Evolutionary conservation across 306 rosid species (phyloP).

Genomic region (Pyrus communis): DNA sequence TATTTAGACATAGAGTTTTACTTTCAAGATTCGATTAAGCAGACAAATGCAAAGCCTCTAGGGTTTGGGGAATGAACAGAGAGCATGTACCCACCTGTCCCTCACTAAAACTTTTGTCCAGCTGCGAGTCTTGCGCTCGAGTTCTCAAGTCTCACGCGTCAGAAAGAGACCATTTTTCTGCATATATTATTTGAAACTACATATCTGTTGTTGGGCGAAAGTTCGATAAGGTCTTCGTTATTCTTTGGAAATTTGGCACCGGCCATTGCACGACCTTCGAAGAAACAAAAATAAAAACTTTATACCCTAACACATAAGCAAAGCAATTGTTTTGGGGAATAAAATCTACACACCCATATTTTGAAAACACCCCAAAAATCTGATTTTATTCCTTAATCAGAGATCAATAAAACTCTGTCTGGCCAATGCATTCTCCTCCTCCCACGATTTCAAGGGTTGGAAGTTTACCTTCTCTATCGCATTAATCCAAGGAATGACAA

Average conservation of each 20-base stretch:
- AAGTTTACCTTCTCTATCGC: background rate
- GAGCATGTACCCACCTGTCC: background rate
- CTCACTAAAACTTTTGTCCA: background rate
- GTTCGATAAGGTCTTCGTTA: slow-evolving; percentile 33
- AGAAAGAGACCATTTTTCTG: background rate
- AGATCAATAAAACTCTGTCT: slow-evolving; percentile 11
- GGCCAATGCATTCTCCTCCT: background rate
- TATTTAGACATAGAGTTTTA: background rate
- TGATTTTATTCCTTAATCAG: slow-evolving; percentile 45
- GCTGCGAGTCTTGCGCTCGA: slow-evolving; percentile 20
- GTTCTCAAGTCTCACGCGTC: slow-evolving; percentile 38
- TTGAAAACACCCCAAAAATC: slow-evolving; percentile 16
- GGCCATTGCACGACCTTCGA: slow-evolving; percentile 79
- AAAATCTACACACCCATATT: slow-evolving; percentile 30
- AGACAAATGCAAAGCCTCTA: background rate
- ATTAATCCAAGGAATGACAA: background rate
- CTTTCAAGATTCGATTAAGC: background rate
- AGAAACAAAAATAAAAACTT: background rate
- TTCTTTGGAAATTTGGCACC: slow-evolving; percentile 29
- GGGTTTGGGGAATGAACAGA: background rate
- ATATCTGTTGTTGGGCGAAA: slow-evolving; percentile 14
- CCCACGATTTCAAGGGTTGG: slow-evolving; percentile 18
- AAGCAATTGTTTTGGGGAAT: slow-evolving; percentile 10
- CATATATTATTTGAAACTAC: background rate
- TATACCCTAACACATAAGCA: slow-evolving; percentile 4